Evolutionary conservation across 768 basidiomycete genomes (phyloP), one percentile per base, ranked within the genome.

Genomic region (Megacollybia marginata): DNA sequence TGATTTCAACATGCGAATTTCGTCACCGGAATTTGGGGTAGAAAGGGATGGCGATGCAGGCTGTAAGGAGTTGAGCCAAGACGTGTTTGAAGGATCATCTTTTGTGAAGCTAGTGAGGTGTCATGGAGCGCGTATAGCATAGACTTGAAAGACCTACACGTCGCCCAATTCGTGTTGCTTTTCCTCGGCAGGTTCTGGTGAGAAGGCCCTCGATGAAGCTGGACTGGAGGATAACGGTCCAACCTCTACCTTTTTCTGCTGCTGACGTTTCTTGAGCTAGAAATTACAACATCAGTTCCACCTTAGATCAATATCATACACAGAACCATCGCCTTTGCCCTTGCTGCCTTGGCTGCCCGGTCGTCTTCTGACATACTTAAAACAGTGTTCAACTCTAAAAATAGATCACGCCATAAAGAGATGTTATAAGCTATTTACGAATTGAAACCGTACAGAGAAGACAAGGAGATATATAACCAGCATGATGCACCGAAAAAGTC

Each of bases 191-290:
- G 48, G 57, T 32, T 78, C 77, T 40, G 69, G 68, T 19, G 82
- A 79, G 52, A 76, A 71, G 2, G 78, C 69, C 54, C 74, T 63
- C 42, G 73, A 74, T 6, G 70, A 68, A 13, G 78, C n/a, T 34
- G 69, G 63, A 33, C 59, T 61, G 42, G 60, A 46, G 40, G 60
- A 52, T 54, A 60, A 48, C 44, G 61, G 49, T 45, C 64, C 56
- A 43, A 65, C 63, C 47, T 72, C 78, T 44, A 69, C 71, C 36
- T 72, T 71, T 64, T 87, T 88, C 69, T 85, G 79, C 58, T 82
- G 83, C 55, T 85, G 86, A 52, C 84, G 78, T 66, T 87, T 88
- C 74, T 90, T 88, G 63, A 91, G 75, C 88, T 91, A 65, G 43
- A 55, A 47, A 53, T 42, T 42, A 44, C 46, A n/a, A 12, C 20